A percentile compares a stretch with the other conserved stretches of the same genome.
These are phyloP conservation scores for Scutellaria minor DNA, from an alignment of 257 asterid species.

Conservation along the genomic window DNA sequence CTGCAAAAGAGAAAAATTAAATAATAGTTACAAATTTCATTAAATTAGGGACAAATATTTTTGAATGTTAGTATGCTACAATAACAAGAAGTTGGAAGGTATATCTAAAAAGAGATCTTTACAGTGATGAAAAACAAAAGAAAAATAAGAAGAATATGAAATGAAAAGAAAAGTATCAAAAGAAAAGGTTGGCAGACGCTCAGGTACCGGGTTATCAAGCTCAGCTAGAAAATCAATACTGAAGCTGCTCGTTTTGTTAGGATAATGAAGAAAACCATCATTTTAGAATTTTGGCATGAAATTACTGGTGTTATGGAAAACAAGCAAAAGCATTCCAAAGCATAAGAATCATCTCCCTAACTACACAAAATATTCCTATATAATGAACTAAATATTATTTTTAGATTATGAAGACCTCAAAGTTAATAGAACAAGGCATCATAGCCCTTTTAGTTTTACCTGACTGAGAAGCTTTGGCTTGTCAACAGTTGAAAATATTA, in stretches of 20 bases:
- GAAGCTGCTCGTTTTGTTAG: conserved; percentile 12
- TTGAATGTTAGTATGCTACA: conserved; percentile 15
- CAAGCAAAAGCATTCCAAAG: conserved; percentile 12
- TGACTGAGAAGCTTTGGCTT: conserved; percentile 95
- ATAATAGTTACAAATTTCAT: conserved; percentile 4
- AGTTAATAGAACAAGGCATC: conserved; percentile 26
- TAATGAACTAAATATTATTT: background rate
- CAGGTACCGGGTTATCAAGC: conserved; percentile 21
- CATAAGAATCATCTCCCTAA: conserved; percentile 20
- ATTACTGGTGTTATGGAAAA: conserved; percentile 2
- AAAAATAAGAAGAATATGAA: background rate
- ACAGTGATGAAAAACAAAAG: background rate
- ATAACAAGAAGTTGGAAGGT: background rate
- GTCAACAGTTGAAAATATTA: conserved; percentile 85
- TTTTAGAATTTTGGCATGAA: background rate
- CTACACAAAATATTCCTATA: background rate
- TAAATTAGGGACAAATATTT: background rate
- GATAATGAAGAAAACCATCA: conserved; percentile 13
- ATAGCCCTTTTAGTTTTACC: conserved; percentile 51
- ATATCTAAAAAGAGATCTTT: background rate
- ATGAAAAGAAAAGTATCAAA: background rate
- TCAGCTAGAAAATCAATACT: background rate
- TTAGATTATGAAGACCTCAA: conserved; percentile 20
- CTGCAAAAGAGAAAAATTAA: conserved; percentile 47
- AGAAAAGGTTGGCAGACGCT: background rate